These are phyloP conservation scores for Pseudognaphalium luteoalbum DNA, from an alignment of 129 eudicot species.

Conservation along the genomic window DNA sequence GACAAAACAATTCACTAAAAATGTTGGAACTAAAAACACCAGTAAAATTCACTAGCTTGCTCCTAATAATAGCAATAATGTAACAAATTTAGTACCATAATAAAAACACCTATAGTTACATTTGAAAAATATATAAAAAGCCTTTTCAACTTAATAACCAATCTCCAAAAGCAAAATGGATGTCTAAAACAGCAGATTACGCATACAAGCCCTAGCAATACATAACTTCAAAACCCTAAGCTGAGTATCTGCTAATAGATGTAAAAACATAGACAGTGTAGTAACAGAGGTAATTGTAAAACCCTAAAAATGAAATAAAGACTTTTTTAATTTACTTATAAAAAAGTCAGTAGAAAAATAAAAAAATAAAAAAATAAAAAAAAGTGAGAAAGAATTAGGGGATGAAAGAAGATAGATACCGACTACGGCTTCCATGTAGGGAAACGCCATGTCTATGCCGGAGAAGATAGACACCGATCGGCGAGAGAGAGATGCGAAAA, in stretches of 20 bases:
- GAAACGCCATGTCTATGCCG: background rate
- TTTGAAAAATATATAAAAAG: too few species aligned
- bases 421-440: conserved; percentile 19
- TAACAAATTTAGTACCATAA: background rate
- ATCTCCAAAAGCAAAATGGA: background rate
- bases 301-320: background rate
- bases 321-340: background rate
- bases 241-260: background rate
- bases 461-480: conserved; percentile 3
- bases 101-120: background rate
- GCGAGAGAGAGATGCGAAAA: background rate
- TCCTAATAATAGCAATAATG: background rate
- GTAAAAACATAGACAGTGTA: background rate
- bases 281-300: background rate
- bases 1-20: background rate
- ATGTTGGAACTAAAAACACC: background rate
- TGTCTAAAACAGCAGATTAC: background rate
- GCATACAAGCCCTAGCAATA: conserved; percentile 14
- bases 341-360: background rate
- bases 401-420: background rate
- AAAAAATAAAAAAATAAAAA: background rate
- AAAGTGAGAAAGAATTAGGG: background rate
- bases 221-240: background rate
- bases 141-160: background rate
- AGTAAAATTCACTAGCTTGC: conserved; percentile 1